Evolutionary conservation across 1,284 basidiomycete genomes (phyloP).

Genomic region (Stygiomarasmius scandens): DNA sequence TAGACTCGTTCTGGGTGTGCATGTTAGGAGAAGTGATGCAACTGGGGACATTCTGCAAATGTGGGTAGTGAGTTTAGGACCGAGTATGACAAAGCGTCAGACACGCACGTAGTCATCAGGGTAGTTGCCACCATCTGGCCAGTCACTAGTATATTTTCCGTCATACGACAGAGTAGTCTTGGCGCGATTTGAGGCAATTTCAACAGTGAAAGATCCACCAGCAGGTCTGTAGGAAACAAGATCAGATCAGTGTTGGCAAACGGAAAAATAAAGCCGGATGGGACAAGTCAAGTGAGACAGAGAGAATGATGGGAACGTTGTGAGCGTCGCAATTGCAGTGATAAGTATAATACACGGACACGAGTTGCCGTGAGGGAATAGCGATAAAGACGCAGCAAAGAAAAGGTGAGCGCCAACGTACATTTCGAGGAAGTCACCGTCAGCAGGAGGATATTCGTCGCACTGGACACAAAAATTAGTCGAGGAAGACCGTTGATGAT

Average conservation of each 20-base stretch:
- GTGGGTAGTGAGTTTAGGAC: constrained; percentile 23
- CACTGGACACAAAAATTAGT: constrained; percentile 31
- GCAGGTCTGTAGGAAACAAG: constrained; percentile 49
- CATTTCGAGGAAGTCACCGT: constrained; percentile 49
- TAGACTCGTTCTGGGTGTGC: constrained; percentile 39
- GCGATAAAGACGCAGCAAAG: neutral
- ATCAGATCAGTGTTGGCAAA: neutral
- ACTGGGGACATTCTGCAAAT: constrained; percentile 19
- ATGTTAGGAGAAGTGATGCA: constrained; percentile 13
- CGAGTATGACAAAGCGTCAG: constrained; percentile 1
- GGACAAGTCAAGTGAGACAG: neutral
- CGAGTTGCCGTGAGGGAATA: too few relatives aligned
- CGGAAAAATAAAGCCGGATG: neutral
- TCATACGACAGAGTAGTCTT: constrained; percentile 16
- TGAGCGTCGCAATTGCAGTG: neutral
- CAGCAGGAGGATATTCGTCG: constrained; percentile 44
- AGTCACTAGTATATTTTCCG: constrained; percentile 16
- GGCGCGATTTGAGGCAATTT: constrained; percentile 21
- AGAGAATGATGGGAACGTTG: neutral
- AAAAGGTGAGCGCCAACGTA: constrained; percentile 24
- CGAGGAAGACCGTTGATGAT: neutral
- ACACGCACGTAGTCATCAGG: constrained; percentile 17
- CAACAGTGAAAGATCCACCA: constrained; percentile 29
- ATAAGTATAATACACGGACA: neutral
- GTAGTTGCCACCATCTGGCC: constrained; percentile 16